Evolutionary conservation across 345 rosid genomes (phyloP), one percentile per base, ranked within the genome.

Genomic region (Schrenkiella parvula): DNA sequence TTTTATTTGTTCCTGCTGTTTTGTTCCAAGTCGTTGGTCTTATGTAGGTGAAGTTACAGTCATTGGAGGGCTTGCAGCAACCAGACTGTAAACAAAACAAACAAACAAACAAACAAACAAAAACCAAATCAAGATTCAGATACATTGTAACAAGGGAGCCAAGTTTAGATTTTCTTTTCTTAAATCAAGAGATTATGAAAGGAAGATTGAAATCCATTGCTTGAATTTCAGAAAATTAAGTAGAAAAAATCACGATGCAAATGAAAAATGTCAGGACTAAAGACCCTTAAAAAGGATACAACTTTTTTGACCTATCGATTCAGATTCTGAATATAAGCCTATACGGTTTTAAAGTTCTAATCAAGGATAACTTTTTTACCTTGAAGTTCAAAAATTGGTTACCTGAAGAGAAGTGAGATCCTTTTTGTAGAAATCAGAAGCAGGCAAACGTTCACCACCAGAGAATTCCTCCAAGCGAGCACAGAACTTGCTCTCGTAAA

Each of bases 51-150:
- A 82, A 93, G 28, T 73, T 81, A 72, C 98, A 93, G 72, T 81
- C 89, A 58, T 80, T 78, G 2, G 97, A 79, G 15, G 97, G 96
- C 84, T 89, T 93, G 74, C 98, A 93, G 87, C 96, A 93, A 38
- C 97, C 97, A 70, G 97, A 86, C 93, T 93, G 87, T 71, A 68
- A 50, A 51, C 31, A 51, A 23, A 48, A 18, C 52, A 47, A 47
- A 19, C 22, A 19, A 55, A 32, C 3, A 47, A 10, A 69, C 22
- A 35, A 54, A 18, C 55, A 59, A 59, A 64, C 10, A 6, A 32
- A 22, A 29, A 39, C 23, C 10, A 32, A 57, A 70, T 66, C 57
- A 29, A 29, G 18, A 64, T 6, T 65, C 46, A 1, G 37, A 55
- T 31, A 29, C 22, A 29, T 54, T 29, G 18, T 21, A 38, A 38